A percentile compares a stretch with the other conserved stretches of the same genome.
phyloP scores from a whole-genome alignment of 768 basidiomycete species.

The Collybiopsis luxurians region DNA sequence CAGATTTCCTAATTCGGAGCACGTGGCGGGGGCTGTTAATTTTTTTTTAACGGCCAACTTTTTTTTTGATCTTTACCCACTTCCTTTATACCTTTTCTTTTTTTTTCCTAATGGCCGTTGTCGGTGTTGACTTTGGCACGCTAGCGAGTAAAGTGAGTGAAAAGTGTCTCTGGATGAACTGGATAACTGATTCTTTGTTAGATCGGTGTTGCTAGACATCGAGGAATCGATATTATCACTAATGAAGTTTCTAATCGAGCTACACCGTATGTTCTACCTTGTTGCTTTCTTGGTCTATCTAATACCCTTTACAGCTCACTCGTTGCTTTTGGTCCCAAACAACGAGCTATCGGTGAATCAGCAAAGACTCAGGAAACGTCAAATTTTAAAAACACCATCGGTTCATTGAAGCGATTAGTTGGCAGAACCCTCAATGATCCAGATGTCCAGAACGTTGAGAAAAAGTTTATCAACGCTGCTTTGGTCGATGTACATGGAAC shows the following conservation, averaged over 20 bases:
- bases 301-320: slow-evolving; percentile 61
- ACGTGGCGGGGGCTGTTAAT: not conserved
- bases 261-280: slow-evolving; percentile 71
- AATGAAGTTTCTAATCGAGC: slow-evolving; percentile 98
- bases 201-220: slow-evolving; percentile 95
- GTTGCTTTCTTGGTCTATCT: not conserved
- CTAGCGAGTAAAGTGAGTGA: slow-evolving; percentile 82
- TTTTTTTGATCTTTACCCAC: too few relatives aligned
- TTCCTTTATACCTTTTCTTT: not conserved
- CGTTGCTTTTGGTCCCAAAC: slow-evolving; percentile 90
- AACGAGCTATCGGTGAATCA: slow-evolving; percentile 88
- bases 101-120: slow-evolving; percentile 69
- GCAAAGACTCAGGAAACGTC: slow-evolving; percentile 98
- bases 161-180: too few relatives aligned
- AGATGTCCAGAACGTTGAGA: slow-evolving; percentile 81
- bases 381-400: slow-evolving; percentile 97
- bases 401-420: slow-evolving; percentile 86
- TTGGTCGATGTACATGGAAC: slow-evolving; percentile 82
- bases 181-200: too few relatives aligned
- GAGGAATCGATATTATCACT: slow-evolving; percentile 97
- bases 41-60: too few relatives aligned
- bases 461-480: slow-evolving; percentile 86
- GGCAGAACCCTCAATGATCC: slow-evolving; percentile 79
- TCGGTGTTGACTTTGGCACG: slow-evolving; percentile 92
- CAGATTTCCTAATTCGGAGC: not conserved